Evolutionary conservation across 257 asterid species (phyloP), one percentile per base, ranked within the genome.

Genomic region (Fraxinus cuspidata): DNA sequence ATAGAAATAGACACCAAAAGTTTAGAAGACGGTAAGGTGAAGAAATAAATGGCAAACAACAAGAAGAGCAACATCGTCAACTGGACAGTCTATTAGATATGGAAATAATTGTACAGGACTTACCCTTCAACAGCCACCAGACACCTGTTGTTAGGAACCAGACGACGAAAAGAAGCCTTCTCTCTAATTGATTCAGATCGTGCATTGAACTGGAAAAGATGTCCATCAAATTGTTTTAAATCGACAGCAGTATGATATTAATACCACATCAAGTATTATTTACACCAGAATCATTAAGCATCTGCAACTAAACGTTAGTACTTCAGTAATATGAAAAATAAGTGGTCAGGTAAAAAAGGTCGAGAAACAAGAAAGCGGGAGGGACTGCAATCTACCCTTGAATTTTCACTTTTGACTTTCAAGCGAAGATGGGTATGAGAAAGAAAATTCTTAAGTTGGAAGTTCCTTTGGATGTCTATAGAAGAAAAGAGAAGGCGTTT

Each of bases 101-200:
- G 53, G 40, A 44, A 32, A 21, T 42, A 58, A 19, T 31, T 35
- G 51, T 31, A 79, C 23, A 64, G 44, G 6, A 16, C 86, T 79
- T 91, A 94, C 99, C 97, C 99, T 84, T 94, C 97, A 38, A 92
- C 81, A 73, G 89, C 84, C 82, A 94, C 99, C 88, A 94, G 85
- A 75, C 99, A 94, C 83, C 97, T 85, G 76, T 85, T 92, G 58
- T 84, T 89, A 23, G 97, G 94, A 78, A 94, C 80, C 74, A 94
- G 97, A 70, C 96, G 89, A 34, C 96, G 94, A 83, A 94, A 94
- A 60, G 97, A 91, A 77, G 97, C 88, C 96, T 89, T 94, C 91
- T 92, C 96, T 53, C 81, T 85, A 58, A 94, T 78, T 35, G 97
- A 86, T 80, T 92, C 99, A 21, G 90, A 88, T 78, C 97, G 90